Evolutionary conservation across 1,284 basidiomycete species (phyloP).

Genomic region (Moesziomyces antarcticus): DNA sequence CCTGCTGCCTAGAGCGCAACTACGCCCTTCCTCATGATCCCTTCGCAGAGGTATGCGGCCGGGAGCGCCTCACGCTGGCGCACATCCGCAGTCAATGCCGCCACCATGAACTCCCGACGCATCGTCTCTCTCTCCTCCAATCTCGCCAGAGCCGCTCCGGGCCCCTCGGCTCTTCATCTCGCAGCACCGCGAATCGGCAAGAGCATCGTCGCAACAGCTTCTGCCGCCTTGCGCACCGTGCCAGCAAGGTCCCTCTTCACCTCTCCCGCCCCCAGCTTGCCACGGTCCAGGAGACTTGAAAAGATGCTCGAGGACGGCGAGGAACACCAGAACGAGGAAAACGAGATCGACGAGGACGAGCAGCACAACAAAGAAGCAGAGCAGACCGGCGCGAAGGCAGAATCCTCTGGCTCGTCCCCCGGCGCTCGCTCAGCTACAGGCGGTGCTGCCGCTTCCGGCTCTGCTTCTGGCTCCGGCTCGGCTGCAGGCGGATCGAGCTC

Average conservation of each 20-base stretch:
- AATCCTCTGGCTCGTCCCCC: slow-evolving; percentile 29
- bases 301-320: slow-evolving; percentile 17
- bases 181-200: slow-evolving; percentile 5
- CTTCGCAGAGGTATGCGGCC: slow-evolving; percentile 42
- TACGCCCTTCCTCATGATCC: slow-evolving; percentile 20
- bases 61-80: slow-evolving; percentile 38
- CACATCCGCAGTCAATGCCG: slow-evolving; percentile 12
- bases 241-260: slow-evolving; percentile 36
- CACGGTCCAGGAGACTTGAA: slow-evolving; percentile 43
- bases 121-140: slow-evolving; percentile 17
- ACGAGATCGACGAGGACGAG: slow-evolving; percentile 39
- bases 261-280: slow-evolving; percentile 24
- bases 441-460: slow-evolving; percentile 15
- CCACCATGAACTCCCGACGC: slow-evolving; percentile 14
- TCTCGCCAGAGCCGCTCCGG: background rate
- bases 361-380: slow-evolving; percentile 18
- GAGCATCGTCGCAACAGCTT: background rate
- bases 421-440: slow-evolving; percentile 13
- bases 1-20: no score
- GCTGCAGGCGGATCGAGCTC: background rate
- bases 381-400: slow-evolving; percentile 15
- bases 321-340: slow-evolving; percentile 30
- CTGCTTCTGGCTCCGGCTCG: slow-evolving; percentile 15
- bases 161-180: slow-evolving; percentile 1
- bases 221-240: slow-evolving; percentile 2